phyloP scores from a whole-genome alignment of 495 filamentous ascomycete genomes.

The Aspergillus taichungensis region DNA sequence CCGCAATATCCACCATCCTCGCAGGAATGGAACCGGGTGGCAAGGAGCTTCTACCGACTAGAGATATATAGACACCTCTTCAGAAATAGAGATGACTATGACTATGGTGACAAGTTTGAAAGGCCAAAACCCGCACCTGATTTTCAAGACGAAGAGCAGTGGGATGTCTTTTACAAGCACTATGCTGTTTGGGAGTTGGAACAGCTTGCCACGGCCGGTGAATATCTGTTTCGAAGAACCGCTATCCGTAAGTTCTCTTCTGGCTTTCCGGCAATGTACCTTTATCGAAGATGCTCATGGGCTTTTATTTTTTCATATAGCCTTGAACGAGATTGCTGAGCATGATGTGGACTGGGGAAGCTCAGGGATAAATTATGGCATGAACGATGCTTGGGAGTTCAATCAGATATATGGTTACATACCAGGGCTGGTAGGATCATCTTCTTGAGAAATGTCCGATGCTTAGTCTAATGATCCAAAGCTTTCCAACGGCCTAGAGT shows the following conservation, averaged over 20 bases:
- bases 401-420: neutral
- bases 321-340: constrained; percentile 3
- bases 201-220: constrained; percentile 1
- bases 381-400: constrained; percentile 1
- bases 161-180: neutral
- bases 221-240: constrained; percentile 1
- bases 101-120: neutral
- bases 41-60: constrained; percentile 2
- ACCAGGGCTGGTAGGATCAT: neutral
- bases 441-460: neutral
- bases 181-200: constrained; percentile 1
- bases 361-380: neutral
- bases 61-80: constrained; percentile 2
- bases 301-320: neutral
- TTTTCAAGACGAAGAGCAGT: neutral
- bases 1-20: neutral
- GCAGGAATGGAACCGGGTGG: constrained; percentile 1
- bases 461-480: neutral
- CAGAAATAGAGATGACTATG: neutral
- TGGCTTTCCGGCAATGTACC: neutral
- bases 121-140: neutral
- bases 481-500: neutral
- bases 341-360: constrained; percentile 1
- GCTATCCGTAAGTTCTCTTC: constrained; percentile 1
- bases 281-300: neutral